Evolutionary conservation across 1,284 basidiomycete genomes (phyloP), one percentile per base, ranked within the genome.

Genomic region (Bjerkandera adusta): DNA sequence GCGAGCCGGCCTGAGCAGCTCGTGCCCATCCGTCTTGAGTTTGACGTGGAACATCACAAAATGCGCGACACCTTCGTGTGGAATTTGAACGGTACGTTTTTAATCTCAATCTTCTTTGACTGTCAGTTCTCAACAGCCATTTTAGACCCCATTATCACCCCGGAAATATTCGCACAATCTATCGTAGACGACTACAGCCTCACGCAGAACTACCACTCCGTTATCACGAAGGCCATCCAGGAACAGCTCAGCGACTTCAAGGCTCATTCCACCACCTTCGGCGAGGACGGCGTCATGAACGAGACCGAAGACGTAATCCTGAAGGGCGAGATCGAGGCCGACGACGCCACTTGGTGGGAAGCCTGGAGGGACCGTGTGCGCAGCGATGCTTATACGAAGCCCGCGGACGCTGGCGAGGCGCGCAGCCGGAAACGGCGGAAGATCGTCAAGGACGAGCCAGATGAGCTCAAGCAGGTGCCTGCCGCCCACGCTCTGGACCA

Each of bases 21-120:
- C 29, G 89, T 99, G 5, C 96, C 96, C 2, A 90, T 99, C 43
- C 83, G 96, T 16, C 73, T 99, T 42, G 97, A 99, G 66, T 85
- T 98, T 58, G 97, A 99, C 57, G 85, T 96, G 45, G 87, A 89
- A 49, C 89, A 92, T 61, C 87, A 89, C 63, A 91, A 89, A 67
- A 83, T 98, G 74, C 83, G 93, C 30, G 96, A 99, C 64, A 95
- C 96, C 0, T 97, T 99, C 66, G 82, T 96, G 27, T 99, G 96
- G 96, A 97, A 99, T 62, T 70, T 95, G 43, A 86, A 89, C 57
- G 92, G 92, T 93, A 50, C 43, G 79, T 68, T 11, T 1, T 12
- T 32, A 24, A 6, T 32, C 6, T 32, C 8, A 24, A 27, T 15
- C 18, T 22, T 24, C 32, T n/a, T 38, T 48, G 22, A 55, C 37